Evolutionary conservation across 345 rosid species (phyloP).

Genomic region (Orychophragmus violaceus): DNA sequence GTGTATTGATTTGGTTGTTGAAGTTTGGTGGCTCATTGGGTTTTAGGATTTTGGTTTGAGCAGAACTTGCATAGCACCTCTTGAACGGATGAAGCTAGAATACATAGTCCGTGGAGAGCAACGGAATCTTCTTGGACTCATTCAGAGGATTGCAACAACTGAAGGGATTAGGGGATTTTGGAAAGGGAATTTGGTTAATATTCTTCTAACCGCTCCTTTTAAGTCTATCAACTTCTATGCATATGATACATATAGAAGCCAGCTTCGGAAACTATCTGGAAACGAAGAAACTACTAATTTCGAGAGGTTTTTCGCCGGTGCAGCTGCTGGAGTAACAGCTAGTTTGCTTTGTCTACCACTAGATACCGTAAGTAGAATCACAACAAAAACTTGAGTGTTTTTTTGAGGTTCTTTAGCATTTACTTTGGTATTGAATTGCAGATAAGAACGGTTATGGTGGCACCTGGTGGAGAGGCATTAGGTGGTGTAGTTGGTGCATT

Average conservation of each 20-base stretch:
- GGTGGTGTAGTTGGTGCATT: constrained; percentile 67
- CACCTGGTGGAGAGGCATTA: constrained; percentile 65
- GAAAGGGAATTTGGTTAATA: constrained; percentile 77
- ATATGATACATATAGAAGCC: constrained; percentile 62
- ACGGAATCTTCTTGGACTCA: constrained; percentile 40
- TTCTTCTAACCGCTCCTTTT: constrained; percentile 72
- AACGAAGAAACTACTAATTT: constrained; percentile 59
- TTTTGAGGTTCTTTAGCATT: neutral
- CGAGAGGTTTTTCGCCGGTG: constrained; percentile 69
- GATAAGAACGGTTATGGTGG: constrained; percentile 67
- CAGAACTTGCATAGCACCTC: constrained; percentile 75
- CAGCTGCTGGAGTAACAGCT: constrained; percentile 74
- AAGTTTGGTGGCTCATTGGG: constrained; percentile 28
- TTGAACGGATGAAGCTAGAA: constrained; percentile 74
- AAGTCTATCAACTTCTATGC: constrained; percentile 68
- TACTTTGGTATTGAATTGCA: constrained; percentile 14
- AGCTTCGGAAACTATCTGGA: constrained; percentile 47
- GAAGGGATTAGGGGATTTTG: constrained; percentile 69
- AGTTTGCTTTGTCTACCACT: constrained; percentile 63
- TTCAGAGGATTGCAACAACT: constrained; percentile 47
- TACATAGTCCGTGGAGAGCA: constrained; percentile 73
- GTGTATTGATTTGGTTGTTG: constrained; percentile 7
- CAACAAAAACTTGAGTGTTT: neutral
- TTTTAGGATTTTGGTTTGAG: constrained; percentile 28
- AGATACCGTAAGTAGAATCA: constrained; percentile 47